Percentiles rank a stretch among this genome's conserved stretches.
Conservation (phyloP, 768 basidiomycete genomes). For the Mycena floridula region DNA sequence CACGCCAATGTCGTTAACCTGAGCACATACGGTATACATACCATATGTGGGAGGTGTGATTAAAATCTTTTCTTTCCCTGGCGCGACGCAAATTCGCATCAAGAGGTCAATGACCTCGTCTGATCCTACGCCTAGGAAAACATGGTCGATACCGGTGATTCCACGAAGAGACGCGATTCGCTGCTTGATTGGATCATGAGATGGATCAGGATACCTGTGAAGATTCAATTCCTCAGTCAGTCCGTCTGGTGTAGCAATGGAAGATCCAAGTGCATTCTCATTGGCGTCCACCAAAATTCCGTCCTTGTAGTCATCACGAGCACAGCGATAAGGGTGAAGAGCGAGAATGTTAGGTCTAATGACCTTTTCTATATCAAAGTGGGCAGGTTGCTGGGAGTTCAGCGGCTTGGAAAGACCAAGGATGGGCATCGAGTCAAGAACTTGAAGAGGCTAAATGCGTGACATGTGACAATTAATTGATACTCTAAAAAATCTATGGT, state of each 20-base stretch:
- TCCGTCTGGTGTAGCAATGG: slow-evolving; percentile 42
- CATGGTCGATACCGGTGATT: slow-evolving; percentile 55
- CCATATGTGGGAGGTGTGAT: slow-evolving; percentile 95
- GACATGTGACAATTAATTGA: not conserved
- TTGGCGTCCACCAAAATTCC: slow-evolving; percentile 96
- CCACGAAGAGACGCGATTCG: slow-evolving; percentile 70
- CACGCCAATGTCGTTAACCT: slow-evolving; percentile 87
- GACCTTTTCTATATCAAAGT: slow-evolving; percentile 79
- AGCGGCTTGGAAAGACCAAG: slow-evolving; percentile 47
- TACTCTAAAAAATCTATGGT: not conserved
- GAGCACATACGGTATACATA: slow-evolving; percentile 94
- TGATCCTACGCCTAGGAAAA: slow-evolving; percentile 94
- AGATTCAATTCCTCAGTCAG: slow-evolving; percentile 48
- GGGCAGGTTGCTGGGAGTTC: slow-evolving; percentile 50
- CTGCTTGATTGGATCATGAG: slow-evolving; percentile 71
- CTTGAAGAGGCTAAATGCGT: not conserved
- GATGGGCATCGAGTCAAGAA: slow-evolving; percentile 48
- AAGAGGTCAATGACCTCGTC: slow-evolving; percentile 96
- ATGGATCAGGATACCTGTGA: slow-evolving; percentile 93
- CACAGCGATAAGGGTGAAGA: slow-evolving; percentile 90
- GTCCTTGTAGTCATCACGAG: slow-evolving; percentile 88
- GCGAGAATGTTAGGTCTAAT: slow-evolving; percentile 94
- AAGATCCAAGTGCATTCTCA: slow-evolving; percentile 91
- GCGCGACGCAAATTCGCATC: slow-evolving; percentile 83
- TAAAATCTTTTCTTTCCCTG: slow-evolving; percentile 76